phyloP scores from a whole-genome alignment of 352 stramenopile genomes.

The Phytophthora agathidicida region DNA sequence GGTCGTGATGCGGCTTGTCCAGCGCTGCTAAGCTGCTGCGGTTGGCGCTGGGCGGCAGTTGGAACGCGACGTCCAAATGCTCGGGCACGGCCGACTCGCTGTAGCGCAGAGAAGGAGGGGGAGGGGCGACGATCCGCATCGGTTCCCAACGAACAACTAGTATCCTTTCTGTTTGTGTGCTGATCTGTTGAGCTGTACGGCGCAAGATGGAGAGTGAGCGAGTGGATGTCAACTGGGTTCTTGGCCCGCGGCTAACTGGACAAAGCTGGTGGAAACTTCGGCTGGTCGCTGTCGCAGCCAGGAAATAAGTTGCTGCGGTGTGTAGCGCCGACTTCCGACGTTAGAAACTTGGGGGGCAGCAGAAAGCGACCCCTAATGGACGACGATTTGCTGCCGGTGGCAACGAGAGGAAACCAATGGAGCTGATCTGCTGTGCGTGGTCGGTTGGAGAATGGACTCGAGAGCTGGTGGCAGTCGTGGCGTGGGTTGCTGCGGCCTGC shows the following conservation, averaged over 20 bases:
- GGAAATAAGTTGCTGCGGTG: no score
- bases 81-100: conserved; percentile 64
- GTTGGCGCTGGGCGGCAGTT: conserved; percentile 47
- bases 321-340: conserved; percentile 1
- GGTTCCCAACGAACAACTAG: no score
- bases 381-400: no score
- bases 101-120: conserved; percentile 36
- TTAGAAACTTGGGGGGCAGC: conserved; percentile 27
- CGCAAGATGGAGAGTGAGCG: conserved; percentile 31
- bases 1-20: conserved; percentile 36
- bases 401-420: not conserved
- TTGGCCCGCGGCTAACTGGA: conserved; percentile 6
- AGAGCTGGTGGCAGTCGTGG: not conserved
- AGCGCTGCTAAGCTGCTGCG: conserved; percentile 68
- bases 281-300: conserved; percentile 16
- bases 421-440: not conserved
- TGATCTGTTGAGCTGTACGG: conserved; percentile 4
- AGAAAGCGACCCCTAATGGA: conserved; percentile 7
- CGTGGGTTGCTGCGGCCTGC: conserved; percentile 2
- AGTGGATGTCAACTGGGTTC: conserved; percentile 5
- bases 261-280: not conserved
- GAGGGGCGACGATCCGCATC: conserved; percentile 39
- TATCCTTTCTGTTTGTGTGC: not conserved
- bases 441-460: conserved; percentile 29
- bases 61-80: conserved; percentile 48